These are phyloP conservation scores for Claviceps maximensis DNA, from an alignment of 2,329 filamentous ascomycete genomes.

Conservation along the genomic window DNA sequence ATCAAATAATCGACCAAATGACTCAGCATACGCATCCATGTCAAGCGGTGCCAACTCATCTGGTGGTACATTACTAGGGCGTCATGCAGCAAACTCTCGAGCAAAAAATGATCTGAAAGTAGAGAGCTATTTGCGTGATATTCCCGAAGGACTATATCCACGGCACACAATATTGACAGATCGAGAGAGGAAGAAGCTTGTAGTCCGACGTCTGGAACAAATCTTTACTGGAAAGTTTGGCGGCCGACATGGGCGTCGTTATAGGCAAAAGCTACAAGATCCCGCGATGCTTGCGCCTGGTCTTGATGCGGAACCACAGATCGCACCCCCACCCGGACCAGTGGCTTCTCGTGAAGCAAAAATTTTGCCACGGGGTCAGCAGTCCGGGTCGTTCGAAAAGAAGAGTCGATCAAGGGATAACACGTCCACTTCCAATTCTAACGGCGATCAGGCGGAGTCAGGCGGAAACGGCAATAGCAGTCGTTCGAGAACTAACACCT, in stretches of 20 bases:
- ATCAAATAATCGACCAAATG: slow-evolving; percentile 39
- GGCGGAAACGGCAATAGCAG: slow-evolving; percentile 20
- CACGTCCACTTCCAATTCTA: slow-evolving; percentile 31
- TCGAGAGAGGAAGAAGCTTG: slow-evolving; percentile 60
- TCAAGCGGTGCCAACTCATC: slow-evolving; percentile 36
- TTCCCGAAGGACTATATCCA: slow-evolving; percentile 55
- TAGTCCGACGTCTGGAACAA: slow-evolving; percentile 65
- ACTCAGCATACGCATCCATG: slow-evolving; percentile 59
- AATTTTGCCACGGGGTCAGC: slow-evolving; percentile 26
- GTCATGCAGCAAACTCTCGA: slow-evolving; percentile 23
- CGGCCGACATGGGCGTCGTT: slow-evolving; percentile 23
- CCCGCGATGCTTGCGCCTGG: slow-evolving; percentile 7
- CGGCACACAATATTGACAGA: slow-evolving; percentile 52
- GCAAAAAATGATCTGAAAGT: slow-evolving; percentile 45
- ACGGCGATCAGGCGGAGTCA: slow-evolving; percentile 33
- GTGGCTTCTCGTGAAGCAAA: slow-evolving; percentile 35
- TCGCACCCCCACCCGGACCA: neutral
- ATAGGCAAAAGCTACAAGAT: slow-evolving; percentile 11
- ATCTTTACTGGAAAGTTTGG: slow-evolving; percentile 62
- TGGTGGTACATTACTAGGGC: slow-evolving; percentile 24
- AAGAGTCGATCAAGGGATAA: slow-evolving; percentile 30
- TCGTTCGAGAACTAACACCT: slow-evolving; percentile 22
- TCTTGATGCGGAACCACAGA: slow-evolving; percentile 24
- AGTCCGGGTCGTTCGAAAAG: slow-evolving; percentile 18
- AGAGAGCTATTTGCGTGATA: slow-evolving; percentile 57